Base-by-base conservation (phyloP, 345 rosid species). In the Eucalyptus victrix region DNA sequence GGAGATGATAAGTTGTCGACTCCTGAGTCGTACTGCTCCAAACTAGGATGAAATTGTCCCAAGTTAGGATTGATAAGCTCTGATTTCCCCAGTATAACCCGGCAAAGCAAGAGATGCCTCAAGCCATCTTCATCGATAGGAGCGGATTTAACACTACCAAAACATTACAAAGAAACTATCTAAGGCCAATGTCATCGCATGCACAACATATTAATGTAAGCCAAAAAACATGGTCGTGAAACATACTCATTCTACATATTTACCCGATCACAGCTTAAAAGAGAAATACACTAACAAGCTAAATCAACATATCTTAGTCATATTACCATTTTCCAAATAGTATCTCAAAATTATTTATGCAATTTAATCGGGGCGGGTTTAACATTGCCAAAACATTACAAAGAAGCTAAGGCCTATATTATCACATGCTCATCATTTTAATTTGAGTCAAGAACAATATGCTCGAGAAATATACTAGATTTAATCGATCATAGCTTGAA, bases 61-160 rank as follows among this genome's bases (percentile, higher is more conserved):
- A 97, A 95, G 45, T 97, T 97, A 28, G 94, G 94, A 76, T 56
- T 93, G 67, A 97, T 94, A 47, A 91, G 89, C 94, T 98, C 99
- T 40, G 93, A 37, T 80, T 94, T 96, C 47, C 99, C 99, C 49
- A 96, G 88, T 87, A 96, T 87, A 42, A 98, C 94, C 49, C 98
- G 98, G 76, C 97, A 98, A 34, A 98, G 95, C 90, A 97, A 69
- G 90, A 98, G 80, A 94, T 97, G 94, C 72, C 96, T 93, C 40
- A 92, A 44, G 76, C 98, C 99, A 89, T 96, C 94, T 51, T 91
- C 62, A 87, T 95, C 99, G 49, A 87, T 67, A 26, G 50, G 60
- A 34, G 95, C 91, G 5, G 90, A 92, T 89, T 91, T 95, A 85
- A 37, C 83, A 76, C 45, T 76, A 26, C 47, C 47, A 4, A 76